Evolutionary conservation across 208 protist genomes (phyloP), one percentile per base, ranked within the genome.

Genomic region (Zelonia costaricensis): DNA sequence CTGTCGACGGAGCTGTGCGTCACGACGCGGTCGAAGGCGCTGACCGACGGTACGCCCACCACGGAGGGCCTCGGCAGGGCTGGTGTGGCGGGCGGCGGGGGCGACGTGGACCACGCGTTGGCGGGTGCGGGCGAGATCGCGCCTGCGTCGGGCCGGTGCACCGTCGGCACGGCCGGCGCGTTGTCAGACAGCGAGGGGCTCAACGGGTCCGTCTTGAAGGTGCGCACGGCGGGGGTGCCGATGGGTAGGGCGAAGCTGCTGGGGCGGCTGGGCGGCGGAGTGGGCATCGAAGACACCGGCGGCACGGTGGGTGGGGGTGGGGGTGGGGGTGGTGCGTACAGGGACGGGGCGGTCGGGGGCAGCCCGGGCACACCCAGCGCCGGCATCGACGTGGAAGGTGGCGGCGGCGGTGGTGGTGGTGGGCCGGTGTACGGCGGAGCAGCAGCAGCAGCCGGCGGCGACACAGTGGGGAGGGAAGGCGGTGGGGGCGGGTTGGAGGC

Each of bases 21-120:
- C 3, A 27, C 33, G 42, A 18, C 42, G 46, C 22, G 23, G 44
- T 77, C 61, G 55, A 67, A 44, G 13, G 70, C 55, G 44, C 53
- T 18, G 7, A 31, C 38, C 28, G 62, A 67, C 52, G 18, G 61
- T 27, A 67, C 6, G 7, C 44, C 31, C 23, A 55, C 43, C 16
- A 43, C 22, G 6, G 36, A 20, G 25, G 56, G 20, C 46, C 22
- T 46, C 16, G 54, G 28, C 56, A 43, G 36, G 2, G 67, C 16
- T 4, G 27, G 48, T 16, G 48, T 27, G 6, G 46, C 31, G 22
- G 69, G 61, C n/a, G 55, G 45, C 42, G 69, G 62, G 22, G 39
- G 7, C 42, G n/a, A n/a, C n/a, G n/a, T n/a, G n/a, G n/a, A n/a
- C 22, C 15, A 18, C 7, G 44, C 44, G 44, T 9, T 6, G 22